Evolutionary conservation across 768 basidiomycete species (phyloP), one percentile per base, ranked within the genome.

Genomic region (Hygrocybe coccinea): DNA sequence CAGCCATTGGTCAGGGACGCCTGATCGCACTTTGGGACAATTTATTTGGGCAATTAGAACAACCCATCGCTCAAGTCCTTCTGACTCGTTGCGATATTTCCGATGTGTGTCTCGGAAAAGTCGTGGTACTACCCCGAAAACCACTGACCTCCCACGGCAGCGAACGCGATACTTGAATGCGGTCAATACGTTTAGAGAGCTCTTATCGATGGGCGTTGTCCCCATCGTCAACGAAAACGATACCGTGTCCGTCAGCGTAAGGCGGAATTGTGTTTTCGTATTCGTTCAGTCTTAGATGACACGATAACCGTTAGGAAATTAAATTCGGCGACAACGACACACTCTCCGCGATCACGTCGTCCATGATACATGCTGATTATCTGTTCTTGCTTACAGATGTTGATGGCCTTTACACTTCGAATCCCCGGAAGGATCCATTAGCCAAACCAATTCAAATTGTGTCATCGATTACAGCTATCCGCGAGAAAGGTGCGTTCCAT

Each of bases 271-370:
- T 8, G n/a, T 39, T 37, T 5, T 35, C 25, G 9, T 15, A n/a
- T 50, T 48, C 7, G 25, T n/a, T 33, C 22, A 6, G 43, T 55
- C n/a, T n/a, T n/a, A n/a, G 35, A 43, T 46, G 12, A 19, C 19
- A 50, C 24, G 33, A 25, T 22, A 33, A 19, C 50, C 2, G 12
- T n/a, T 65, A 95, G 92, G 97, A 99, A 87, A 98, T 99, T 59
- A 95, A 94, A 89, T 99, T 99, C 62, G 97, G 97, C 47, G 97
- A 98, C 74, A 98, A 98, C 69, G 97, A 99, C 68, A 97, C 95
- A 0, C 76, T 99, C 15, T 97, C 95, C 38, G 97, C 97, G 17
- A 95, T 99, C 57, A 95, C 97, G 0, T 87, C 94, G 3, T 91
- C 91, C 6, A 98, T 99, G 90, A 87, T 98, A 22, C 91, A 95